These are phyloP conservation scores for Fusarium albidum DNA, from an alignment of 2,329 filamentous ascomycete species.

Conservation along the genomic window DNA sequence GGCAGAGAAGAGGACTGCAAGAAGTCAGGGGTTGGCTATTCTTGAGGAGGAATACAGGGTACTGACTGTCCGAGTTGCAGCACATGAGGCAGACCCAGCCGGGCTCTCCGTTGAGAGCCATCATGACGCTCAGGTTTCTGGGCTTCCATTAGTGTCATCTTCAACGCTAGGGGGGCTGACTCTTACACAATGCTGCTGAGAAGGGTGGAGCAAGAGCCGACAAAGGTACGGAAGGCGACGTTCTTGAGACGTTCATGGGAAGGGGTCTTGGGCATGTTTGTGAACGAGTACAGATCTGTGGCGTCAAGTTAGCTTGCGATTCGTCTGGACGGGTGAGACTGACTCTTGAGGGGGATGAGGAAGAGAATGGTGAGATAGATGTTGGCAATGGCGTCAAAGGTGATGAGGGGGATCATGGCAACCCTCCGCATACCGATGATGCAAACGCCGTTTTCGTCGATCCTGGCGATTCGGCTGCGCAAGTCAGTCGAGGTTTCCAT, in stretches of 20 bases:
- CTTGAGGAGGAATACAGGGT: background rate
- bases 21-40: background rate
- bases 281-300: slow-evolving; percentile 62
- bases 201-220: slow-evolving; percentile 64
- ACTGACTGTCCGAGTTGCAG: slow-evolving; percentile 67
- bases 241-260: slow-evolving; percentile 54
- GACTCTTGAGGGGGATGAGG: slow-evolving; percentile 6
- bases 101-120: slow-evolving; percentile 65
- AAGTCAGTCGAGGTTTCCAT: background rate
- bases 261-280: slow-evolving; percentile 51
- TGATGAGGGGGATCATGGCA: slow-evolving; percentile 1
- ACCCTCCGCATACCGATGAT: slow-evolving; percentile 6
- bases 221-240: slow-evolving; percentile 64
- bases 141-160: background rate
- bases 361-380: slow-evolving; percentile 7
- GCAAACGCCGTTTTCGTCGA: slow-evolving; percentile 4
- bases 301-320: background rate
- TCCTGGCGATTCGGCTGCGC: background rate
- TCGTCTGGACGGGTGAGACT: background rate
- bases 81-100: slow-evolving; percentile 71
- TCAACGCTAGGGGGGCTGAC: background rate
- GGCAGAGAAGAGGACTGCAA: slow-evolving; percentile 64
- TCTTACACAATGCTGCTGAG: slow-evolving; percentile 63
- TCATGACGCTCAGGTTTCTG: slow-evolving; percentile 66
- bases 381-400: slow-evolving; percentile 1